Evolutionary conservation across 148 eudicot species (phyloP).

Genomic region (Cornus controversa): DNA sequence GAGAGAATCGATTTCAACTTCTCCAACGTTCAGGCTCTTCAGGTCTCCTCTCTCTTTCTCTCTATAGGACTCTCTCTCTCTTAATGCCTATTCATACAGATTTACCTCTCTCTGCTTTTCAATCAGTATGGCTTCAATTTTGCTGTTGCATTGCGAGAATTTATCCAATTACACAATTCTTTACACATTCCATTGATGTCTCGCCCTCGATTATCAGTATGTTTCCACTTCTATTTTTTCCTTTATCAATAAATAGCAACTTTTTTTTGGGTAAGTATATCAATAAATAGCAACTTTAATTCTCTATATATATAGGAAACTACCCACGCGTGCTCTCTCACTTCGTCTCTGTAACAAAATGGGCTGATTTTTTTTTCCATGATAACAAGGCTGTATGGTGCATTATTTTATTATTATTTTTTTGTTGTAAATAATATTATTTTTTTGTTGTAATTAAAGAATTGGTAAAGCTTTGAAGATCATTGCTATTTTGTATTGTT

Average conservation of each 20-base stretch:
- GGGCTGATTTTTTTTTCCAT: background rate
- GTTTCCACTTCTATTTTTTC: background rate
- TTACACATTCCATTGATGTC: background rate
- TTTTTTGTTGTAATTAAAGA: background rate
- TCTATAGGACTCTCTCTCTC: background rate
- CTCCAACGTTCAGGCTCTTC: conserved; percentile 66
- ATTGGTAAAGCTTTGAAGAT: background rate
- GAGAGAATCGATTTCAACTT: conserved; percentile 64
- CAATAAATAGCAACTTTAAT: too few species aligned
- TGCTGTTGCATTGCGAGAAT: too few species aligned
- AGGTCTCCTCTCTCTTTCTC: conserved; percentile 34
- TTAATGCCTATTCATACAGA: background rate
- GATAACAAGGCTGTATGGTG: background rate
- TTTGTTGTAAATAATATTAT: too few species aligned
- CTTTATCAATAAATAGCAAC: too few species aligned
- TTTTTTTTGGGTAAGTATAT: too few species aligned
- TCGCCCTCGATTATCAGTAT: background rate
- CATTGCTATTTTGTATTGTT: background rate
- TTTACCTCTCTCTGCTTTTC: background rate
- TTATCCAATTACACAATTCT: background rate
- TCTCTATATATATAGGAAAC: too few species aligned
- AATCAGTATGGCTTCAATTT: too few species aligned
- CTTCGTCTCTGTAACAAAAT: background rate
- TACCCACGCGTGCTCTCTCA: background rate
- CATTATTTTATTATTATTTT: background rate